Evolutionary conservation across 805 yeast species (phyloP).

Genomic region (Allodekkera sacchari): DNA sequence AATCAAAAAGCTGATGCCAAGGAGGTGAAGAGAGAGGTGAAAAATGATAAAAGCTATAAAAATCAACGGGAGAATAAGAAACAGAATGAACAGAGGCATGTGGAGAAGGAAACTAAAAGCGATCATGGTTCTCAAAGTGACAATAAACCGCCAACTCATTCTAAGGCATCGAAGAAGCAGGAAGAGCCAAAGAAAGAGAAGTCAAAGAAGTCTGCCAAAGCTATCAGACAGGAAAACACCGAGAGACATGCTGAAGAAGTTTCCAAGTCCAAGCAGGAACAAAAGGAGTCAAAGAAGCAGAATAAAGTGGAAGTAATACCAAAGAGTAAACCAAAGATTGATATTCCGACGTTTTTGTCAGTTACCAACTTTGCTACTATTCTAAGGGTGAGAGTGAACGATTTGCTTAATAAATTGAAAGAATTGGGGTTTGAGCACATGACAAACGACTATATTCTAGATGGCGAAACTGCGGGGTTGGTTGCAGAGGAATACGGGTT

Average conservation of each 20-base stretch:
- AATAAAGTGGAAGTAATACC: constrained; percentile 1
- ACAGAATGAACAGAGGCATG: too few relatives aligned
- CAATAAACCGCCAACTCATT: neutral
- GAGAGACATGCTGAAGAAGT: constrained; percentile 4
- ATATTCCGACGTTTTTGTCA: constrained; percentile 69
- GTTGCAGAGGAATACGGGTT: constrained; percentile 87
- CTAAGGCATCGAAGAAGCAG: neutral
- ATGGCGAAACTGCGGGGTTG: constrained; percentile 75
- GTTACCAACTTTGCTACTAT: constrained; percentile 73
- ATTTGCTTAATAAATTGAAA: constrained; percentile 47
- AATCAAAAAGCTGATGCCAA: too few relatives aligned
- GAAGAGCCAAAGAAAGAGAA: neutral
- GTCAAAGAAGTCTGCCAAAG: constrained; percentile 3
- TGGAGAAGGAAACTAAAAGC: too few relatives aligned
- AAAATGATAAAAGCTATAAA: neutral
- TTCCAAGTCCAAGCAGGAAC: constrained; percentile 2
- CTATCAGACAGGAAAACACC: neutral
- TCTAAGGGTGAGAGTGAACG: constrained; percentile 55
- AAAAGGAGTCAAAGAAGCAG: constrained; percentile 6
- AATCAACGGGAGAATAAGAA: neutral
- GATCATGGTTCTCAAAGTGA: neutral
- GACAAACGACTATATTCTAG: constrained; percentile 73
- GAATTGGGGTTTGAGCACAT: constrained; percentile 65
- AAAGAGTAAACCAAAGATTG: constrained; percentile 12
- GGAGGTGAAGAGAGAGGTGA: too few relatives aligned